Base-by-base conservation (phyloP, 331 rosid species). In the Quercus phellos region DNA sequence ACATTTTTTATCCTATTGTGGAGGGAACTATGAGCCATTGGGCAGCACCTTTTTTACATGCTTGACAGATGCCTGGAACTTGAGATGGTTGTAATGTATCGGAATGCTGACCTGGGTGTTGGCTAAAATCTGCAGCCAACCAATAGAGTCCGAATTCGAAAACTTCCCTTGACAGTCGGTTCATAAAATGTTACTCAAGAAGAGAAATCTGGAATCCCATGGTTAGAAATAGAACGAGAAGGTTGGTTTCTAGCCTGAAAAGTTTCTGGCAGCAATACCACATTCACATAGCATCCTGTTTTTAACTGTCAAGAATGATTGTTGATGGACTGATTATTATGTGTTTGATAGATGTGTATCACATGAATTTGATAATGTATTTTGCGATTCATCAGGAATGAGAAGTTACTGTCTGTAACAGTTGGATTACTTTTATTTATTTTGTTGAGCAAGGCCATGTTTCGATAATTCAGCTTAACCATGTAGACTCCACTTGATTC, bases 311-410 rank as follows among this genome's bases (percentile, higher is more conserved):
- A 32, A 32, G 81, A 60, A 71, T 72, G 74, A 70, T 78, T 78
- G 72, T 66, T 85, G 71, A 66, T 32, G 70, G 56, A 71, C 51
- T 78, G 77, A 63, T 78, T 59, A 51, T 75, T 60, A 76, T 82
- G 80, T 82, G 66, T 74, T 73, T 67, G 66, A 35, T 51, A 69
- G 75, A 61, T 79, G 76, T 76, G 86, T 79, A 73, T 74, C 42
- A 19, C 16, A 71, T 56, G 61, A 69, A 55, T 77, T 74, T 73
- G 87, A 68, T 76, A 76, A 69, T 84, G 82, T 83, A 80, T 78
- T 81, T 64, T 77, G 78, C 59, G 74, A 59, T 72, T 68, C 51
- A 75, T 77, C 79, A 73, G 34, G 86, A 84, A 81, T 70, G 84
- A 70, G 80, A 79, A 78, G 55, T 73, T 77, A 74, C 69, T 73